phyloP scores from a whole-genome alignment of 768 basidiomycete genomes.

The Lactifluus volemus region DNA sequence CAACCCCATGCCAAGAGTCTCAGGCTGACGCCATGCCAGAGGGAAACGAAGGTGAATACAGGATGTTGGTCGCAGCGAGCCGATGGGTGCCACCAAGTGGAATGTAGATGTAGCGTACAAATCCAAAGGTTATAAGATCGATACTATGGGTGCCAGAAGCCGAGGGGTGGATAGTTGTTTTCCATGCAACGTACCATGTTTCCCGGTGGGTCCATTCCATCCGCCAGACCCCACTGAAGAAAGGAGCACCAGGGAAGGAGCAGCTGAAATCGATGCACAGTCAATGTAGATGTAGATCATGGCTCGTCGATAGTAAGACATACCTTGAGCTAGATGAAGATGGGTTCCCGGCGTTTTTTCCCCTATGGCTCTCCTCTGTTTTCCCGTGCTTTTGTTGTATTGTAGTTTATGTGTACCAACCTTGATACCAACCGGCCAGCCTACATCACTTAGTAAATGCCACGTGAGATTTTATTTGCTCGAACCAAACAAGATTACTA shows the following conservation, averaged over 20 bases:
- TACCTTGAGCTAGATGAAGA: constrained; percentile 94
- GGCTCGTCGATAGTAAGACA: constrained; percentile 19
- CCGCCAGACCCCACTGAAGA: constrained; percentile 83
- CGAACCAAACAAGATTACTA: no score
- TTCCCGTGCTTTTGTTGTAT: no score
- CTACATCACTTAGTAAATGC: no score
- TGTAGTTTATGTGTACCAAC: no score
- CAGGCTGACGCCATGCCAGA: constrained; percentile 95
- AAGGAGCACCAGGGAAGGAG: constrained; percentile 96
- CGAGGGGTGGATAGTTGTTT: constrained; percentile 89
- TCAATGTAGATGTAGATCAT: neutral
- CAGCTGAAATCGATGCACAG: constrained; percentile 41
- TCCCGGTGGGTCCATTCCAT: constrained; percentile 89
- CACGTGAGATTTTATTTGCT: no score
- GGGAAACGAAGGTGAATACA: constrained; percentile 91
- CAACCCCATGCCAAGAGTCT: constrained; percentile 92
- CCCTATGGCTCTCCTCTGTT: no score
- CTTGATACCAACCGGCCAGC: no score
- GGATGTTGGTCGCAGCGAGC: constrained; percentile 50
- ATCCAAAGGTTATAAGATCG: constrained; percentile 95
- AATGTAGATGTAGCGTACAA: constrained; percentile 81
- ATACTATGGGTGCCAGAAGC: constrained; percentile 98
- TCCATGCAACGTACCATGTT: constrained; percentile 99
- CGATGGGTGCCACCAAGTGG: constrained; percentile 73
- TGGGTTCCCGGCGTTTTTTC: no score